Evolutionary conservation across 192 early-diverging fungal species (phyloP), one percentile per base, ranked within the genome.

Genomic region (Podila clonocystis): DNA sequence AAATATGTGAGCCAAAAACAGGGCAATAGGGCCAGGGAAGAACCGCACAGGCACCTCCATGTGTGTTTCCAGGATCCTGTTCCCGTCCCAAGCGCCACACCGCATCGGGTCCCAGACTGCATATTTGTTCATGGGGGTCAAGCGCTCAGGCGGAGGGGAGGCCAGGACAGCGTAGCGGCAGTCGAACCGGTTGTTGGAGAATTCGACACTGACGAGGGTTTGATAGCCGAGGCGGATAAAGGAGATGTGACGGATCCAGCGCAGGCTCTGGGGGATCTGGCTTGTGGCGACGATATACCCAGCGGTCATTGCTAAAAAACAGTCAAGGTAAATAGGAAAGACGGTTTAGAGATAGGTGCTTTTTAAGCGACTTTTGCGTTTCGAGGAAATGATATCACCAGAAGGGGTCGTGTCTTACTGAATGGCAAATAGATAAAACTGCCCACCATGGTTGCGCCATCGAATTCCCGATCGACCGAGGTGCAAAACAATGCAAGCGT

Each of bases 41-140:
- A 22, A 57, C 30, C 9, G 13, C 3, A 36, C 15, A 2, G 30
- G 12, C 7, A 19, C 52, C n/a, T 67, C 65, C 4, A 67, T 2
- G 2, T 57, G 50, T 1, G 2, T 17, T 2, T 22, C 52, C n/a
- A 71, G 26, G 11, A 64, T 63, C 22, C 30, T 13, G 13, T 71
- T 71, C 33, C 70, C 70, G 15, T 71, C 62, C 70, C 61, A 71
- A 5, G 70, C n/a, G 5, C 1, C 33, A 64, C 70, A 71, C 1
- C 9, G 6, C 0, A 57, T 22, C 0, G 60, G 68, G 45, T 70
- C 68, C 59, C 36, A 62, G 6, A n/a, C 12, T 0, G 59, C 29
- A 2, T 33, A 29, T 1, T 19, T 34, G 48, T 28, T 38, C 13
- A 33, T 22, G 15, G 31, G 68, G 0, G 17, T 58, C 17, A 22